Evolutionary conservation across 192 early-diverging fungal species (phyloP), one percentile per base, ranked within the genome.

Genomic region (Coemansia sp.): DNA sequence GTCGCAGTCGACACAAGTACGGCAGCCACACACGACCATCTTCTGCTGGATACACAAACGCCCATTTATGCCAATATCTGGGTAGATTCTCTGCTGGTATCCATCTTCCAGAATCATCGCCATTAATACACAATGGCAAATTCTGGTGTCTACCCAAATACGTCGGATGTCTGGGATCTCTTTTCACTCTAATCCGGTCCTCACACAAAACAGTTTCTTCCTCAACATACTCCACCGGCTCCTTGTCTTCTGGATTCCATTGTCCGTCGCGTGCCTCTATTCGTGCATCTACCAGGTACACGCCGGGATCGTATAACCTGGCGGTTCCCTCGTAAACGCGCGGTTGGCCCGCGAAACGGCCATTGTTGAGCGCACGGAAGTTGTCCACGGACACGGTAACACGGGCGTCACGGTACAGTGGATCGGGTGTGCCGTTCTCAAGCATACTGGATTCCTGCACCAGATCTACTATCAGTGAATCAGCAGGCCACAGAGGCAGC

Each of bases 1-100:
- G 66, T 2, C 71, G 76, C 66, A 73, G 17, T 0, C 76, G 62
- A 51, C 76, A 78, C 28, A 62, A 50, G 60, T 78, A 78, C 17
- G 76, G 76, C 11, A 78, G 33, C 69, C 71, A 78, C 0, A 72
- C 67, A 0, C 76, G 69, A 0, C 50, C 45, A 29, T 78, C 76
- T 28, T 78, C 76, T 14, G 56, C 71, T 0, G 71, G 66, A 10
- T 42, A 20, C 61, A 69, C 17, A 48, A 67, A 64, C 63, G 72
- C 63, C 70, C 60, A 63, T 11, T 31, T 12, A 2, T 54, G 31
- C 76, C 76, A 78, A 5, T 11, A 1, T 1, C 25, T 0, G 0
- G 66, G 66, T 45, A 78, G 56, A 17, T 72, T 78, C 3, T 30
- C 11, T 31, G 38, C 45, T 0, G 76, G 76, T 31, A 78, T 68